phyloP scores from a whole-genome alignment of 163 green algal species.

The Scenedesmus sp. region DNA sequence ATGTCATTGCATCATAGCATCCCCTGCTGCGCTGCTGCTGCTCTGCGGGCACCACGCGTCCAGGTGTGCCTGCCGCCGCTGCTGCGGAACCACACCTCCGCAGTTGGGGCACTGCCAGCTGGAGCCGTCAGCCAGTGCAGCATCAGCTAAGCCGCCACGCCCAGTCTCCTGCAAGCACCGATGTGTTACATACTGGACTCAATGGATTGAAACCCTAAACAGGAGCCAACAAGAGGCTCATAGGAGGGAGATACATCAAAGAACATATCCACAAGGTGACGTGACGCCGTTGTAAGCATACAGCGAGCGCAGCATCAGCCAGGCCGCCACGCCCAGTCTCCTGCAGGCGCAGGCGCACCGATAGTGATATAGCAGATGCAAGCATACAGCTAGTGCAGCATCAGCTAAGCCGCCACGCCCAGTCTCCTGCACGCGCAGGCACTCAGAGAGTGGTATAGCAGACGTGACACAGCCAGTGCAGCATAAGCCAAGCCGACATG shows the following conservation, averaged over 20 bases:
- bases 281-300: neutral
- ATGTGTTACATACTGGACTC: too few species aligned
- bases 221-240: too few species aligned
- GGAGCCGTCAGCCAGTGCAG: constrained; percentile 36
- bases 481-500: too few species aligned
- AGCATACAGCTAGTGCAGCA: constrained; percentile 11
- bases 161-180: constrained; percentile 40
- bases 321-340: constrained; percentile 1
- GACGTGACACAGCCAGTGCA: too few species aligned
- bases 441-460: neutral
- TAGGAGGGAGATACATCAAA: too few species aligned
- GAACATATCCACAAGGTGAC: too few species aligned
- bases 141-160: neutral
- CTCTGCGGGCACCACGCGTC: constrained; percentile 21
- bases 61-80: constrained; percentile 28
- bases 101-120: constrained; percentile 42
- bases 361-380: too few species aligned
- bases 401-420: constrained; percentile 2
- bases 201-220: too few species aligned
- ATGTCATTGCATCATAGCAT: neutral
- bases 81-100: constrained; percentile 23
- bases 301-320: neutral
- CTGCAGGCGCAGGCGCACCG: too few species aligned
- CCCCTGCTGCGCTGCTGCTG: neutral
- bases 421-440: constrained; percentile 36